Base-by-base conservation (phyloP, 768 basidiomycete species). In the Rhizopogon roseolus region DNA sequence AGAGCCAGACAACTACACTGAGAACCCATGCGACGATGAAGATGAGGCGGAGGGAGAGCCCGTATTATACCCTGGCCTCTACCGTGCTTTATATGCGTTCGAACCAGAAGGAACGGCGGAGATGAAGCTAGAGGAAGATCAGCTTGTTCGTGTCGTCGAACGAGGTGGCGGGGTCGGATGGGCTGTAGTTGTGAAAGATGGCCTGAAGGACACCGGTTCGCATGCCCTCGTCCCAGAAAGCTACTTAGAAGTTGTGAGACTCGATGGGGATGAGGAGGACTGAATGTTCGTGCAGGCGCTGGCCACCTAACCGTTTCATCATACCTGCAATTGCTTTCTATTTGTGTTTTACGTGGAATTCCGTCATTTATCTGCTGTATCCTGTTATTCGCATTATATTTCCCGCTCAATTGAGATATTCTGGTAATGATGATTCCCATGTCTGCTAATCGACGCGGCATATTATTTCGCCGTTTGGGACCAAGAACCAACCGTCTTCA, bases 161-260 rank as follows among this genome's bases (percentile, higher is more conserved):
- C 63, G 88, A 45, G 88, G 89, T 4, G 88, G 89, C 0, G 88
- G 88, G 0, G 84, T 86, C 2, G 89, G 89, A 0, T 90, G 89
- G 90, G 89, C 86, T 0, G 83, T 91, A 8, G 89, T 83, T 1
- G 75, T 81, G 55, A 77, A 72, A 51, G 69, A 66, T 38, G 59
- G 66, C 16, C 59, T 62, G 43, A 71, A 67, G 36, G 76, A 69
- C 44, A 67, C 62, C n/a, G 67, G 67, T 13, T 62, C 68, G 5
- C 86, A 89, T 68, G 88, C 86, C 6, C 77, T 91, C 32, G 89
- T 91, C 6, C 89, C 89, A 0, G 89, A 90, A 69, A 83, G 86
- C 55, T 90, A 91, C 71, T 62, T 91, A 59, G 86, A 87, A 64
- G 66, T 74, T 14, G 73, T 84, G 16, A 74, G 72, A 62, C 60